Evolutionary conservation across 192 early-diverging fungal species (phyloP), one percentile per base, ranked within the genome.

Genomic region (Linnemannia hyalina): DNA sequence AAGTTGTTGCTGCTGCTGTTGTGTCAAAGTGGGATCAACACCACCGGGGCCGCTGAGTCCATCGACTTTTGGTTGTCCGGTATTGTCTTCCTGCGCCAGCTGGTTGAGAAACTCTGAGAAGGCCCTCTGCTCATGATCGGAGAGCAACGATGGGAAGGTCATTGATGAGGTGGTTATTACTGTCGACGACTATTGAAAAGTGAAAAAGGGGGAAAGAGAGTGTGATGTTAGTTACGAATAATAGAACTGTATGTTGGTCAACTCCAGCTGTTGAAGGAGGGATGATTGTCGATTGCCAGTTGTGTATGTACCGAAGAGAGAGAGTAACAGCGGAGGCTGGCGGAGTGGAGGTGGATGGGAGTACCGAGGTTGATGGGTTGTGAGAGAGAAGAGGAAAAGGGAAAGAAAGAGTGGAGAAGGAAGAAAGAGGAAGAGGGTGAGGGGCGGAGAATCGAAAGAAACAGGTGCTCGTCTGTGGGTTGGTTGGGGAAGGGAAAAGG

Each of bases 71-170:
- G 75, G 46, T 9, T 68, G 78, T 47, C 47, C 71, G 10, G 77
- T 57, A 38, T 20, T 75, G 26, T 85, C 83, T 40, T 85, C 83
- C 71, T 85, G 83, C 23, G 83, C 83, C 52, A 85, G 49, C 46
- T 85, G 83, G 60, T 85, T 85, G 78, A 85, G 40, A 57, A 85
- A 85, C 69, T 85, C 83, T 52, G 83, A 80, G 78, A 85, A 85
- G 36, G 83, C 83, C 55, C 83, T 80, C 74, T 85, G 83, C 77
- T 85, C 83, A 68, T 85, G 83, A 80, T 85, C 83, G 68, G 83
- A 85, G 60, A 85, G 78, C 83, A 85, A 57, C 15, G 83, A 85
- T 29, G 83, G 83, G 65, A 85, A 85, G 70, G 65, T 80, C 83
- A 85, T 85, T 42, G 74, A 13, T 41, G 29, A 15, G 74, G 29